Evolutionary conservation across 202 grass and related monocot genomes (phyloP), one percentile per base, ranked within the genome.

Genomic region (Musa balbisiana): DNA sequence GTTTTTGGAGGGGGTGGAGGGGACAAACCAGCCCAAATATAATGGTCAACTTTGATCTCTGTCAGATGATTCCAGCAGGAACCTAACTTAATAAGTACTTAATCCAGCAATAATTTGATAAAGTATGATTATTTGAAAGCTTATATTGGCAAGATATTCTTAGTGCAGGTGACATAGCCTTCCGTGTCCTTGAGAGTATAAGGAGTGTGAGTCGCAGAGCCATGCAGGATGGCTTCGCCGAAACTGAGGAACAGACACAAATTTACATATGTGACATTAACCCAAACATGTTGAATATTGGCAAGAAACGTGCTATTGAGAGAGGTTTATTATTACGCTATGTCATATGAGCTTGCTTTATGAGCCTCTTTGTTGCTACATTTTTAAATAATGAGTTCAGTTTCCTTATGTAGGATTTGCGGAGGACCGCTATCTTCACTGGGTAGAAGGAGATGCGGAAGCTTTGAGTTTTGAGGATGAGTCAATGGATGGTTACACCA

Each of bases 401-500:
- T 53, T 81, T 51, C 64, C 51, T 51, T 62, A 66, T 82, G 56
- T 75, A 92, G 90, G 91, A 11, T 84, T 88, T 62, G 83, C 25
- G 0, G 80, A 88, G 64, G 85, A 89, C 12, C 78, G 76, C 23
- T 89, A 85, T 55, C 90, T 98, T 80, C 81, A 83, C 78, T 98
- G 94, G 94, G 81, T 98, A 29, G 74, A 89, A 70, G 94, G 88
- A 83, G 88, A 98, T 87, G 91, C 91, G 73, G 94, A 97, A 84
- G 87, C 85, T 79, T 86, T 93, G 77, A 87, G 67, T 87, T 97
- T 97, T 67, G 84, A 97, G 74, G 88, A 97, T 77, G 77, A 69
- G 64, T 93, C 88, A 65, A 94, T 98, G 94, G 91, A 98, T 93
- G 91, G 84, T 50, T 98, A 98, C 81, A 93, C 91, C 3, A 93